Evolutionary conservation across 2,329 filamentous ascomycete species (phyloP).

Genomic region (Epichloe baconii): DNA sequence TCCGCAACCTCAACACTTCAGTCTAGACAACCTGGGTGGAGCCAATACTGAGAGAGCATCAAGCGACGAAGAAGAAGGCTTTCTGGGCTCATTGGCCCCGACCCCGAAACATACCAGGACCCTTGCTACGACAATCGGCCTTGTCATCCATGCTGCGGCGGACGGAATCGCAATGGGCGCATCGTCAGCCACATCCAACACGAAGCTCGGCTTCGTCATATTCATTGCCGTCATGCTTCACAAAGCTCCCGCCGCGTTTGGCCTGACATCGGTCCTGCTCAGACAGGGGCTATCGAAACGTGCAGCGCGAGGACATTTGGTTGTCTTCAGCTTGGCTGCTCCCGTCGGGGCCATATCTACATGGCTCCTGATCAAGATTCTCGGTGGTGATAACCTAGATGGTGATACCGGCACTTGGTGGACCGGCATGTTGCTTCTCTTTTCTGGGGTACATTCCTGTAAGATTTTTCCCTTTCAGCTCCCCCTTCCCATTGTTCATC

Average conservation of each 20-base stretch:
- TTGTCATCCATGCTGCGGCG: slow-evolving; percentile 92
- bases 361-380: slow-evolving; percentile 63
- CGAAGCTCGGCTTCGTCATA: slow-evolving; percentile 74
- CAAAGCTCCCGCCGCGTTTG: slow-evolving; percentile 92
- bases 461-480: slow-evolving; percentile 23
- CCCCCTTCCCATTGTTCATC: background rate
- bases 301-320: slow-evolving; percentile 67
- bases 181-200: slow-evolving; percentile 61
- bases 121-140: slow-evolving; percentile 75
- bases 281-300: slow-evolving; percentile 87
- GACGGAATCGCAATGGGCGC: slow-evolving; percentile 95
- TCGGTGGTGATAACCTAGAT: slow-evolving; percentile 48
- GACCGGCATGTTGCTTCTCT: slow-evolving; percentile 86
- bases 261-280: slow-evolving; percentile 76
- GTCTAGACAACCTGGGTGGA: slow-evolving; percentile 64
- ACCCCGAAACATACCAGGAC: slow-evolving; percentile 46
- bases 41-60: slow-evolving; percentile 22
- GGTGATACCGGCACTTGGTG: slow-evolving; percentile 64
- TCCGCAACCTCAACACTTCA: slow-evolving; percentile 70
- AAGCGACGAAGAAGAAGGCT: slow-evolving; percentile 44
- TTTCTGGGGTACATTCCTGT: slow-evolving; percentile 96
- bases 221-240: slow-evolving; percentile 96
- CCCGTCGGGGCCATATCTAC: slow-evolving; percentile 75
- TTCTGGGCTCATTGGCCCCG: slow-evolving; percentile 44
- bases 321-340: slow-evolving; percentile 84